These are phyloP conservation scores for Phytopythium aichiense DNA, from an alignment of 352 stramenopile species.

Conservation along the genomic window DNA sequence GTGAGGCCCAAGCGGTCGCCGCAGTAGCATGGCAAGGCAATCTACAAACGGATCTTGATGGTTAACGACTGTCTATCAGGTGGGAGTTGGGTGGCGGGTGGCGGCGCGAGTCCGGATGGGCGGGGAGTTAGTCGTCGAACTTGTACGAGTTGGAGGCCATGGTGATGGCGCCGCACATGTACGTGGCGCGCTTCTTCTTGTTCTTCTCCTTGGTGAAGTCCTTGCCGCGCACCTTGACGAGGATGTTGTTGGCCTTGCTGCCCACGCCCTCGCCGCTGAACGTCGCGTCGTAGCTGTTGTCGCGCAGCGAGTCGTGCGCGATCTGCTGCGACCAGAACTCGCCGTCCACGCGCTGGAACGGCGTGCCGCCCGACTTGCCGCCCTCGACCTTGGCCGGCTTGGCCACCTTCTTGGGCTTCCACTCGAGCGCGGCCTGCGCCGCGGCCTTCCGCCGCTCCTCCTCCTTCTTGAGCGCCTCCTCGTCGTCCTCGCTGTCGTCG, in stretches of 20 bases:
- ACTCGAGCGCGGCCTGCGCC: constrained; percentile 86
- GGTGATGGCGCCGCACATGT: constrained; percentile 93
- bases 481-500: constrained; percentile 36
- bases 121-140: constrained; percentile 61
- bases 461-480: constrained; percentile 72
- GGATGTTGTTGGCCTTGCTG: constrained; percentile 95
- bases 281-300: constrained; percentile 98
- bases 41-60: neutral
- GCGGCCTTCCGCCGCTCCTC: constrained; percentile 67
- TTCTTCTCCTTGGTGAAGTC: constrained; percentile 99
- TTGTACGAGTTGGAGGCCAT: constrained; percentile 94
- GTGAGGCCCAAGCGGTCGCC: neutral
- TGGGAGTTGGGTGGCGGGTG: neutral
- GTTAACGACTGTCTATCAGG: constrained; percentile 1
- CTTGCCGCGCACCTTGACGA: constrained; percentile 98
- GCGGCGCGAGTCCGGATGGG: no score
- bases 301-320: constrained; percentile 91
- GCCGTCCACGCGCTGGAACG: constrained; percentile 98
- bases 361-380: constrained; percentile 85
- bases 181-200: constrained; percentile 98
- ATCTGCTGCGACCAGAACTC: constrained; percentile 94
- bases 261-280: constrained; percentile 96
- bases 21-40: neutral
- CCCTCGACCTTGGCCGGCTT: constrained; percentile 42
- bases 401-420: constrained; percentile 89